Evolutionary conservation across 495 filamentous ascomycete genomes (phyloP).

Genomic region (Podospora appendiculata): DNA sequence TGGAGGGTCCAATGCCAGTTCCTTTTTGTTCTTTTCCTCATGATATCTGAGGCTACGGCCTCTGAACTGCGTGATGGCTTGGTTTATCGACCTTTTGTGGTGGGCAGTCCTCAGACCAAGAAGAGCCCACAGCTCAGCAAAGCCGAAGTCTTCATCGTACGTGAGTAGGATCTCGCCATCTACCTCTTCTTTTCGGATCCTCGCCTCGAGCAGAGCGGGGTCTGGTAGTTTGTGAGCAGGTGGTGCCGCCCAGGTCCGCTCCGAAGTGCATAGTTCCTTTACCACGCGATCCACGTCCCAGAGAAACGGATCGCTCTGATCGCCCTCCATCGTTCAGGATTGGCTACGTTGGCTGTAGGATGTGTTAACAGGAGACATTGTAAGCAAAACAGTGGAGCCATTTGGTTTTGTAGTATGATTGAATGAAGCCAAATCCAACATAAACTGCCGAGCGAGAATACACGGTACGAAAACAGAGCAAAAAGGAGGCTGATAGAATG

Average conservation of each 20-base stretch:
- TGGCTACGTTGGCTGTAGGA: neutral
- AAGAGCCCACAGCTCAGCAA: slow-evolving; percentile 14
- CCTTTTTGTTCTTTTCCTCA: neutral
- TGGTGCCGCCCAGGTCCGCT: slow-evolving; percentile 35
- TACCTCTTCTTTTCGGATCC: slow-evolving; percentile 51
- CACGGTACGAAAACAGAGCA: too few species aligned
- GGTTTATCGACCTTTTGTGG: slow-evolving; percentile 25
- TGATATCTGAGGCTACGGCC: slow-evolving; percentile 24
- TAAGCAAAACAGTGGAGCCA: too few species aligned
- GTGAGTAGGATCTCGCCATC: slow-evolving; percentile 55
- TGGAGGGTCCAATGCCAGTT: too few species aligned
- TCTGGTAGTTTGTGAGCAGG: slow-evolving; percentile 39
- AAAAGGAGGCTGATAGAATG: too few species aligned
- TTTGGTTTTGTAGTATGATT: too few species aligned
- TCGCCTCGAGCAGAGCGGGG: slow-evolving; percentile 37
- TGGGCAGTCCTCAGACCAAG: slow-evolving; percentile 25
- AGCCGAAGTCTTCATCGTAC: slow-evolving; percentile 18
- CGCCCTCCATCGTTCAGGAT: slow-evolving; percentile 10
- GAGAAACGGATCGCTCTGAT: slow-evolving; percentile 51
- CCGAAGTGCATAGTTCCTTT: slow-evolving; percentile 49
- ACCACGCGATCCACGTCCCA: slow-evolving; percentile 64
- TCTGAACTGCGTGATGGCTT: slow-evolving; percentile 21
- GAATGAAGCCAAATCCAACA: too few species aligned
- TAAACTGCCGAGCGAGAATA: too few species aligned
- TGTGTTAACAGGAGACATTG: too few species aligned